phyloP scores from a whole-genome alignment of 164 flowering plant species.

The Berberis thunbergii region DNA sequence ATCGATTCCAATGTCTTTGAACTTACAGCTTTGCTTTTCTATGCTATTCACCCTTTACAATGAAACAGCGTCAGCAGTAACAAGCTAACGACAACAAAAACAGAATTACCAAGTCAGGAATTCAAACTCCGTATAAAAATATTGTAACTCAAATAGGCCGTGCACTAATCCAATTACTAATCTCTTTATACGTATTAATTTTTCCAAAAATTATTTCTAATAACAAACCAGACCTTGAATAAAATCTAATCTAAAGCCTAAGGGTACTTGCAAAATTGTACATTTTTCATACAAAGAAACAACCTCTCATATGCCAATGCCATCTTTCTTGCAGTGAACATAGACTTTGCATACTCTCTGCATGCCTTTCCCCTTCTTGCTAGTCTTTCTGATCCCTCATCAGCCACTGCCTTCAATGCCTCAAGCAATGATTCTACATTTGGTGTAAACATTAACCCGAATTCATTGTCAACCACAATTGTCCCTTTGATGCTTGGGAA shows the following conservation, averaged over 20 bases:
- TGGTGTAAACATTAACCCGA: conserved; percentile 71
- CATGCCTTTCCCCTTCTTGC: conserved; percentile 64
- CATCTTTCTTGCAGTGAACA: conserved; percentile 80
- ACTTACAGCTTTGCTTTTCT: too few relatives aligned
- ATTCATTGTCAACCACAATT: conserved; percentile 60
- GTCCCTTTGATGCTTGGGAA: conserved; percentile 74
- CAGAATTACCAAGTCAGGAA: too few relatives aligned
- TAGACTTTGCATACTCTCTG: conserved; percentile 44
- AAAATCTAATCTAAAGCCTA: background rate
- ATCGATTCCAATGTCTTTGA: too few relatives aligned
- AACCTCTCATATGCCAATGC: conserved; percentile 80
- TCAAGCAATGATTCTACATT: conserved; percentile 70
- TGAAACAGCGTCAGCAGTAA: too few relatives aligned
- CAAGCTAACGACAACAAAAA: too few relatives aligned
- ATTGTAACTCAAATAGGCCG: too few relatives aligned
- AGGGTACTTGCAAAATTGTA: conserved; percentile 51
- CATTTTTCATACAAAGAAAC: conserved; percentile 68
- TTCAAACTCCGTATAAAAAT: too few relatives aligned
- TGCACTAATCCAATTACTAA: too few relatives aligned
- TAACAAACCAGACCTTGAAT: too few relatives aligned
- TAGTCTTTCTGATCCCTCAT: conserved; percentile 49
- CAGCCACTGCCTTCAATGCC: conserved; percentile 47
- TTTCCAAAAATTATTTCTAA: too few relatives aligned
- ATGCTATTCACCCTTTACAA: too few relatives aligned
- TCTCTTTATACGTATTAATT: too few relatives aligned